Evolutionary conservation across 176 grass and related monocot genomes (phyloP), one percentile per base, ranked within the genome.

Genomic region (Lolium perenne): DNA sequence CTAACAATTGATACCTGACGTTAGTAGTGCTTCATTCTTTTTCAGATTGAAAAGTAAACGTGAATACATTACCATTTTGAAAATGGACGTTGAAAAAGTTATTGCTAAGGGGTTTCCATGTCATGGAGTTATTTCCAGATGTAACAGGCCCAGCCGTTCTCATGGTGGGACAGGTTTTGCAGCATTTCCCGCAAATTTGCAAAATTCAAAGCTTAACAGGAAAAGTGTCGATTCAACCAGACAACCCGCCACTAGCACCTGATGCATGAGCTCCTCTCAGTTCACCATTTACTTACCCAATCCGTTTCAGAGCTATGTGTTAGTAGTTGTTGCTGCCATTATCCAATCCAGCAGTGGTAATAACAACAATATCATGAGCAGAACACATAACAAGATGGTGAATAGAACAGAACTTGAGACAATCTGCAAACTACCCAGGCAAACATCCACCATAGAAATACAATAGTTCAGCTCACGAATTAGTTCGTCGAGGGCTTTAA

Each of bases 371-470:
- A 83, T 11, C 81, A 74, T 40, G 17, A 59, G 45, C 46, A 7
- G 29, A 70, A 12, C 47, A 54, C 46, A 58, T 29, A 67, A 77
- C 57, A 35, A 46, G 17, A 46, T 22, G 21, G 17, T 54, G 51
- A 1, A 54, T 55, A 9, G 6, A 22, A 68, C 8, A 23, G 14
- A 55, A 60, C 69, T 59, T 38, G 9, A 38, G 21, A 75, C 35
- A 40, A 75, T 58, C 50, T 77, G 78, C 21, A 63, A 16, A 46
- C 23, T 54, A 53, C n/a, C 61, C 3, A 35, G 22, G 40, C 20
- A 89, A 58, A 73, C 49, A 80, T 80, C 74, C 64, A 74, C 20
- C 65, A 25, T 46, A 51, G 55, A 46, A 74, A 16, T 43, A 38
- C 25, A 51, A 50, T 17, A 45, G 51, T 77, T 76, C 59, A 68